A percentile compares a stretch with the other conserved stretches of the same genome.
phyloP scores from a whole-genome alignment of 495 filamentous ascomycete species.

The Parmelia sp. region DNA sequence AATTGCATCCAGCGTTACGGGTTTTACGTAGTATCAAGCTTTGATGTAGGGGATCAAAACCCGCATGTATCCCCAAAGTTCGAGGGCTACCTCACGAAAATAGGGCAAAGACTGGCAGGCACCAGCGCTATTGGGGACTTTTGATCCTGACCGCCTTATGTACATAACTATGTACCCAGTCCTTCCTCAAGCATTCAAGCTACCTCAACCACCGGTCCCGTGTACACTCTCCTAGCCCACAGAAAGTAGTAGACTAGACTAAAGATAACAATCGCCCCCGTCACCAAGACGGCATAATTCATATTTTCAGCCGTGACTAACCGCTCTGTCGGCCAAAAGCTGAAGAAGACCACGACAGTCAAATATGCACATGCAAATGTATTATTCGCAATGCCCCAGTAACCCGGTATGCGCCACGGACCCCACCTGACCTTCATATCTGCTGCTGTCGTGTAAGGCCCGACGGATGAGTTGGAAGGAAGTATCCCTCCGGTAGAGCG shows the following conservation, averaged over 20 bases:
- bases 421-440: conserved; percentile 7
- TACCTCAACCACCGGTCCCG: conserved; percentile 9
- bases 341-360: conserved; percentile 12
- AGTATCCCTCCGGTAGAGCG: conserved; percentile 6
- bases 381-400: conserved; percentile 8
- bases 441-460: background rate
- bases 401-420: conserved; percentile 13
- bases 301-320: conserved; percentile 11
- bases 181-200: background rate
- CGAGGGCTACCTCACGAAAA: too few relatives aligned
- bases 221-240: conserved; percentile 11
- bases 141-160: too few relatives aligned
- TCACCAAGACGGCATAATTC: conserved; percentile 16
- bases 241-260: conserved; percentile 10
- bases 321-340: conserved; percentile 13
- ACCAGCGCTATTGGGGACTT: too few relatives aligned
- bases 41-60: too few relatives aligned
- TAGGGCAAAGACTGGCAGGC: too few relatives aligned
- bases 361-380: conserved; percentile 8
- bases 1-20: too few relatives aligned
- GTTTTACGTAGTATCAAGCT: too few relatives aligned
- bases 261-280: conserved; percentile 8
- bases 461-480: background rate
- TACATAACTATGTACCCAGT: background rate
- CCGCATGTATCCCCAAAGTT: too few relatives aligned